phyloP scores from a whole-genome alignment of 371 early-diverging fungal species.

The Funneliformis caledonium region DNA sequence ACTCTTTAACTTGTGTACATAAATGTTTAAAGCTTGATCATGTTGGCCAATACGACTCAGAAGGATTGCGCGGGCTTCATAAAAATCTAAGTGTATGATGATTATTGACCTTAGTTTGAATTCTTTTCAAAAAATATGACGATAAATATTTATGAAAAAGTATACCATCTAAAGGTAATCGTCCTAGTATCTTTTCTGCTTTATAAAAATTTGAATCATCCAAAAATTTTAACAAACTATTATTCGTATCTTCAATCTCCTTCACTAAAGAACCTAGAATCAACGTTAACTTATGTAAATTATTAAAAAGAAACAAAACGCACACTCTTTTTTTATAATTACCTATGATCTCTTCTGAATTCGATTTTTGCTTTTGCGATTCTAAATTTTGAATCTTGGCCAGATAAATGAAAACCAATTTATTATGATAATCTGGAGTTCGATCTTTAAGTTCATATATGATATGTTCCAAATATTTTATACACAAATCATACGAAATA shows the following conservation, averaged over 20 bases:
- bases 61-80: constrained; percentile 82
- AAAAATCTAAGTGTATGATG: constrained; percentile 56
- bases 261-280: neutral
- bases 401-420: constrained; percentile 74
- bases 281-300: neutral
- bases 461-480: constrained; percentile 79
- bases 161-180: constrained; percentile 72
- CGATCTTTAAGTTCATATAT: constrained; percentile 71
- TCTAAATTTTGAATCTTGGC: constrained; percentile 54
- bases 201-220: constrained; percentile 71
- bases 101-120: neutral
- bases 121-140: neutral
- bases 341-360: neutral
- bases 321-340: neutral
- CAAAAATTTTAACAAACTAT: constrained; percentile 67
- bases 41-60: constrained; percentile 85
- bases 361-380: neutral
- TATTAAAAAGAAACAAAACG: neutral
- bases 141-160: neutral
- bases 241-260: constrained; percentile 44
- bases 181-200: constrained; percentile 75
- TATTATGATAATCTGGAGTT: constrained; percentile 79
- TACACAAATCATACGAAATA: constrained; percentile 64
- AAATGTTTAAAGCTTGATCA: constrained; percentile 83
- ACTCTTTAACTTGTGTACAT: constrained; percentile 77